Conservation (phyloP, 345 rosid species). For the Eutrema yunnanense region DNA sequence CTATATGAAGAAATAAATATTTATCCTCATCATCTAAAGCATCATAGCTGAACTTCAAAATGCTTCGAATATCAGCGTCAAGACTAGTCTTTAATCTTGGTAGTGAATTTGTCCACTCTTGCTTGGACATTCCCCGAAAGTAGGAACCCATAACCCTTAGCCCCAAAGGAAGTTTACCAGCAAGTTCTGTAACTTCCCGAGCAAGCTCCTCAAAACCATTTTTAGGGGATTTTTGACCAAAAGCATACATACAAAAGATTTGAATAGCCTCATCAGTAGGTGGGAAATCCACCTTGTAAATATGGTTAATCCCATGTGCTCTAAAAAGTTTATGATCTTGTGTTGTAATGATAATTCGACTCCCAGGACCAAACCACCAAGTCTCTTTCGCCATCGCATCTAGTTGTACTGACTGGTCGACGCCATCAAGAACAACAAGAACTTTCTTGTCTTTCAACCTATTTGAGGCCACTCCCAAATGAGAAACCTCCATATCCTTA, state of each 20-base stretch:
- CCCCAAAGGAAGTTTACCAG: neutral
- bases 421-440: neutral
- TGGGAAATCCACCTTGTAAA: neutral
- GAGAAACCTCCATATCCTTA: neutral
- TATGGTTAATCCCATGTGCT: neutral
- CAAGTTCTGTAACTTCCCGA: neutral
- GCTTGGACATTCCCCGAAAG: neutral
- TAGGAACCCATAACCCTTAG: constrained; percentile 1
- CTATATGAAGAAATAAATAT: neutral
- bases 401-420: neutral
- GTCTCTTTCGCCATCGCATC: neutral
- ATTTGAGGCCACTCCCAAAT: neutral
- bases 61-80: neutral
- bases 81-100: neutral
- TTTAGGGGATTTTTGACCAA: neutral
- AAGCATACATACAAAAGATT: neutral
- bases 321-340: neutral
- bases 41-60: neutral
- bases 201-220: neutral
- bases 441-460: neutral
- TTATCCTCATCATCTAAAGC: neutral
- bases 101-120: neutral
- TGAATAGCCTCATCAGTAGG: neutral
- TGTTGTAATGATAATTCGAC: neutral
- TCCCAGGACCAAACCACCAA: neutral